Evolutionary conservation across 495 filamentous ascomycete genomes (phyloP).

Genomic region (Penicillium paradoxum): DNA sequence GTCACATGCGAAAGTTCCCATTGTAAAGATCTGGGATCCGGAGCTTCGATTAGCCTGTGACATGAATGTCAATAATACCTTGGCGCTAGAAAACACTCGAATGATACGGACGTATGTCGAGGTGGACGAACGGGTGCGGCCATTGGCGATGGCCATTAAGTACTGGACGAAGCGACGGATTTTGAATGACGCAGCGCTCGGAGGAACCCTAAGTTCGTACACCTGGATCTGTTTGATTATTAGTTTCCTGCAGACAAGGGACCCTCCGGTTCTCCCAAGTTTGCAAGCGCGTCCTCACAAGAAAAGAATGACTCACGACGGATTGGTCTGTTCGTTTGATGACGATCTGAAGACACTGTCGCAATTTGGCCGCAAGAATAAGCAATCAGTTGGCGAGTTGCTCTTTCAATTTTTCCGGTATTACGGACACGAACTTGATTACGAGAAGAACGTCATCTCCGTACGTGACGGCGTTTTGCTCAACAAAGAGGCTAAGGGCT

Average conservation of each 20-base stretch:
- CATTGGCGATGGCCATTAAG: conserved; percentile 92
- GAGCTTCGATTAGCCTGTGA: conserved; percentile 88
- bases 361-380: conserved; percentile 74
- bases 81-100: conserved; percentile 90
- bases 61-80: conserved; percentile 97
- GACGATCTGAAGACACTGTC: conserved; percentile 71
- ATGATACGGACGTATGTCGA: conserved; percentile 98
- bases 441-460: conserved; percentile 77
- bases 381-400: conserved; percentile 73
- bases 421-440: conserved; percentile 90
- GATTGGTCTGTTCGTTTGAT: conserved; percentile 68
- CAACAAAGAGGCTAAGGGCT: conserved; percentile 81
- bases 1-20: conserved; percentile 89
- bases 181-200: conserved; percentile 90
- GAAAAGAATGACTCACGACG: conserved; percentile 53
- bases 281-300: conserved; percentile 73
- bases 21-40: conserved; percentile 98
- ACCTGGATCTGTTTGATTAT: conserved; percentile 99
- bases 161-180: conserved; percentile 92
- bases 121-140: conserved; percentile 85
- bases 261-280: conserved; percentile 81
- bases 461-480: conserved; percentile 78
- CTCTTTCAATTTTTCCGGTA: conserved; percentile 92
- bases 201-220: conserved; percentile 94
- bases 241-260: conserved; percentile 86